Conservation (phyloP, 2,329 filamentous ascomycete genomes). For the Fonsecaea monophora region DNA sequence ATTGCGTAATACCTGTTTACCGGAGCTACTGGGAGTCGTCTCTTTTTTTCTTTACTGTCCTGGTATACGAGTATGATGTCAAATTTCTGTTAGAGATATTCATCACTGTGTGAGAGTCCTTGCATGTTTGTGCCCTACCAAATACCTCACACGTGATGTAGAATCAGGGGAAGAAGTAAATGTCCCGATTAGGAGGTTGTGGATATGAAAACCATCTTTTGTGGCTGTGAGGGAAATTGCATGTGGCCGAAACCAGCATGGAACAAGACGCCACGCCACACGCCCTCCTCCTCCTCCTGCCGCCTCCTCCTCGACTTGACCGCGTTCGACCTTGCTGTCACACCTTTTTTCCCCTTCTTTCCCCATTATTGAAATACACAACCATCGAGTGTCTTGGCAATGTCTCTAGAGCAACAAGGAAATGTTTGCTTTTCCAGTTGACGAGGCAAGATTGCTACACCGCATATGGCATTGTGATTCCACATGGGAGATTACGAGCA, state of each 20-base stretch:
- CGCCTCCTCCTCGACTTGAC: conserved; percentile 1
- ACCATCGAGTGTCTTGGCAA: not conserved
- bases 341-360: not conserved
- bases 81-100: not conserved
- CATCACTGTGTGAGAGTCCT: not conserved
- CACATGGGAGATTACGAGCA: not conserved
- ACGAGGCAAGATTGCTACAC: conserved; percentile 1
- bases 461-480: not conserved
- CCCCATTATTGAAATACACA: not conserved
- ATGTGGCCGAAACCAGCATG: conserved; percentile 8
- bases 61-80: no score
- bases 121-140: no score
- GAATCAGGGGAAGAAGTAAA: not conserved
- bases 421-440: not conserved
- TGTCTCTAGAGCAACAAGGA: not conserved
- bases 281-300: no score
- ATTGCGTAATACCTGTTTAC: conserved; percentile 39
- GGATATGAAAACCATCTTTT: not conserved
- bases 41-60: no score
- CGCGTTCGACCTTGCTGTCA: not conserved
- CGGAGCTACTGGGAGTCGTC: conserved; percentile 10
- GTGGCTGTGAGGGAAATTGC: conserved; percentile 9
- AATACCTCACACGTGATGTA: no score
- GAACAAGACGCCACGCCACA: not conserved
- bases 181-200: not conserved